Evolutionary conservation across 1,284 basidiomycete species (phyloP).

Genomic region (Irpex sp.): DNA sequence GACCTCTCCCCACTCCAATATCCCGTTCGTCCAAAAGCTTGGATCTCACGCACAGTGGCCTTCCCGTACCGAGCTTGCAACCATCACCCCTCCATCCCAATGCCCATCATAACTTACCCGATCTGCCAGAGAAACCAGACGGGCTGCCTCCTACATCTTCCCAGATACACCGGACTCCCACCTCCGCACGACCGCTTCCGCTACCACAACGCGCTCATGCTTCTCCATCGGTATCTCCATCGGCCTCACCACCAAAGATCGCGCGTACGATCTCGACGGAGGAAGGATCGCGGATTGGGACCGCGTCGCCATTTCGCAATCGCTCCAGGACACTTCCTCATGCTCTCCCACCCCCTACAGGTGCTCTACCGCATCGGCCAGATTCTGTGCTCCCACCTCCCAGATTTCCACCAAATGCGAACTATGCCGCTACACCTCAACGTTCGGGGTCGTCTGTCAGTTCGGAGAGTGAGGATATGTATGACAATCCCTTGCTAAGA

Average conservation of each 20-base stretch:
- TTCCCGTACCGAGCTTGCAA: neutral
- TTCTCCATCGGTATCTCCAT: neutral
- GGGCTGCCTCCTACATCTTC: neutral
- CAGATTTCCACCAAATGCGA: neutral
- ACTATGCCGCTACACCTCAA: neutral
- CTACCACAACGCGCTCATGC: neutral
- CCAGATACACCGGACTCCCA: neutral
- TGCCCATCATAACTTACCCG: neutral
- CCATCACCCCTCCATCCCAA: neutral
- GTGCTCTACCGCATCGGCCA: slow-evolving; percentile 14
- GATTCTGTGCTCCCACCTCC: slow-evolving; percentile 7
- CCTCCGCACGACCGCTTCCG: neutral
- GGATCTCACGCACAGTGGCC: slow-evolving; percentile 17
- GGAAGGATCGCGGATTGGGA: neutral
- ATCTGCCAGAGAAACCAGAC: neutral
- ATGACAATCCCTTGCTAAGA: slow-evolving; percentile 20
- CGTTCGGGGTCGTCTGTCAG: slow-evolving; percentile 8
- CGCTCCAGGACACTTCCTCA: slow-evolving; percentile 5
- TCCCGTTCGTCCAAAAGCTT: slow-evolving; percentile 20
- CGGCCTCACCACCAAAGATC: neutral
- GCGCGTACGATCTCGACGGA: neutral
- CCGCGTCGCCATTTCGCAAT: neutral
- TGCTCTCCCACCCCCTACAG: slow-evolving; percentile 8
- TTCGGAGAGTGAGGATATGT: slow-evolving; percentile 27
- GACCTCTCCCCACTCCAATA: slow-evolving; percentile 19